Evolutionary conservation across 2,329 filamentous ascomycete genomes (phyloP).

Genomic region (Exophiala alcalophila): DNA sequence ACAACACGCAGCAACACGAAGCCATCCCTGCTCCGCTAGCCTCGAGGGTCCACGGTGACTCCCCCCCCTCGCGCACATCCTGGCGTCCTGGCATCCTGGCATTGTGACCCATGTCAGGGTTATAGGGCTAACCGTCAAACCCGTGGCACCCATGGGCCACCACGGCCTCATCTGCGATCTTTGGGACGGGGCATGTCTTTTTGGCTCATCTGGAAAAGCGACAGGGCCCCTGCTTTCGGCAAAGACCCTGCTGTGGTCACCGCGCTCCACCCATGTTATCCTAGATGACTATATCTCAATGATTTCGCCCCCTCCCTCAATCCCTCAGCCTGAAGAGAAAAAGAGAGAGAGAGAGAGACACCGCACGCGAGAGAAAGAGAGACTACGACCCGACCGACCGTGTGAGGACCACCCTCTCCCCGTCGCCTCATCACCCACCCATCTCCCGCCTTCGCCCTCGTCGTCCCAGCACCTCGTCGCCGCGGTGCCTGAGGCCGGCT

Average conservation of each 20-base stretch:
- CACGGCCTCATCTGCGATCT: constrained; percentile 7
- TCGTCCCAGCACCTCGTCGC: background rate
- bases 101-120: constrained; percentile 5
- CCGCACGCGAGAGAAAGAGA: too few species aligned
- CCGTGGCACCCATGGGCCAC: constrained; percentile 1
- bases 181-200: constrained; percentile 6
- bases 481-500: too few species aligned
- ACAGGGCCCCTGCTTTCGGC: constrained; percentile 22
- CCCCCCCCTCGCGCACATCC: constrained; percentile 4
- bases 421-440: background rate
- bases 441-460: background rate
- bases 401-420: constrained; percentile 6
- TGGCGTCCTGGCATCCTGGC: constrained; percentile 7
- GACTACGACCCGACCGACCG: too few species aligned
- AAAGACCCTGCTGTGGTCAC: constrained; percentile 15
- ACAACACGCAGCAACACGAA: too few species aligned
- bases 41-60: constrained; percentile 3
- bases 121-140: constrained; percentile 11
- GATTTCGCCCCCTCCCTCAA: constrained; percentile 26
- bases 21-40: background rate
- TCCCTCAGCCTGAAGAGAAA: constrained; percentile 12
- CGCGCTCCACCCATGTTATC: too few species aligned
- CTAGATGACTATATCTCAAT: constrained; percentile 24
- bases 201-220: constrained; percentile 14
- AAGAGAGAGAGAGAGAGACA: too few species aligned